Percentiles rank a stretch among this genome's conserved stretches.
These are phyloP conservation scores for Fusarium graminum DNA, from an alignment of 2,329 filamentous ascomycete genomes.

Conservation along the genomic window DNA sequence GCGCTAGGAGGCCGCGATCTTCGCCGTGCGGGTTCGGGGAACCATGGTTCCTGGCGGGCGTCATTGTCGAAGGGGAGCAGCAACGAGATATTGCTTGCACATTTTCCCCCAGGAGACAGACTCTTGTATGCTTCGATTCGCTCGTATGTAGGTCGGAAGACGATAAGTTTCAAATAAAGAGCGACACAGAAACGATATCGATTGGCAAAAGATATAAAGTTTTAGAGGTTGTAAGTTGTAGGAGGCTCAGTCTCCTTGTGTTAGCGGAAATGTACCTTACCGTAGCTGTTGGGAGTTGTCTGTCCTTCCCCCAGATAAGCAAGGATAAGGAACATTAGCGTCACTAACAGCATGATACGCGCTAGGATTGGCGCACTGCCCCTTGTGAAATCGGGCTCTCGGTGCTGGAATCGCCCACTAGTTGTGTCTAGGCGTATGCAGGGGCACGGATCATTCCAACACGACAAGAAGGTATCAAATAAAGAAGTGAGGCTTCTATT, in stretches of 20 bases:
- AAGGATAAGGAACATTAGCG: conserved; percentile 34
- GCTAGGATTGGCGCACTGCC: conserved; percentile 44
- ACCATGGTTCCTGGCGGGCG: conserved; percentile 51
- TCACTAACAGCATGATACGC: conserved; percentile 38
- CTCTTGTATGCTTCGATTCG: conserved; percentile 11
- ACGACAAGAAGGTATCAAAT: conserved; percentile 12
- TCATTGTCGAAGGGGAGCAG: conserved; percentile 50
- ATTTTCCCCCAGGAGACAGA: conserved; percentile 39
- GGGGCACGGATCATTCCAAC: conserved; percentile 38
- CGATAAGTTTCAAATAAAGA: conserved; percentile 2
- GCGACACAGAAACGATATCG: conserved; percentile 21
- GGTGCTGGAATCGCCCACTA: conserved; percentile 39
- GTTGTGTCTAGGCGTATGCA: conserved; percentile 32
- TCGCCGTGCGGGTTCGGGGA: conserved; percentile 51
- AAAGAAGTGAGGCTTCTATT: conserved; percentile 12
- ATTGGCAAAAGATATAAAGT: conserved; percentile 27
- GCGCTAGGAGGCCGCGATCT: conserved; percentile 51
- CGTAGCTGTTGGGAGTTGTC: conserved; percentile 24
- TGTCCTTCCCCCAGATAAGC: conserved; percentile 46
- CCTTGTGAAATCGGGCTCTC: conserved; percentile 38
- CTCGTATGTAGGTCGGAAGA: not conserved
- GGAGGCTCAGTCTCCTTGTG: conserved; percentile 3
- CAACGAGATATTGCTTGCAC: conserved; percentile 45
- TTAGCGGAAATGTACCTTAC: conserved; percentile 10
- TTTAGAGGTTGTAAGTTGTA: conserved; percentile 28